These are phyloP conservation scores for Stramenopiles sp. DNA, from an alignment of 352 stramenopile genomes.

Conservation along the genomic window DNA sequence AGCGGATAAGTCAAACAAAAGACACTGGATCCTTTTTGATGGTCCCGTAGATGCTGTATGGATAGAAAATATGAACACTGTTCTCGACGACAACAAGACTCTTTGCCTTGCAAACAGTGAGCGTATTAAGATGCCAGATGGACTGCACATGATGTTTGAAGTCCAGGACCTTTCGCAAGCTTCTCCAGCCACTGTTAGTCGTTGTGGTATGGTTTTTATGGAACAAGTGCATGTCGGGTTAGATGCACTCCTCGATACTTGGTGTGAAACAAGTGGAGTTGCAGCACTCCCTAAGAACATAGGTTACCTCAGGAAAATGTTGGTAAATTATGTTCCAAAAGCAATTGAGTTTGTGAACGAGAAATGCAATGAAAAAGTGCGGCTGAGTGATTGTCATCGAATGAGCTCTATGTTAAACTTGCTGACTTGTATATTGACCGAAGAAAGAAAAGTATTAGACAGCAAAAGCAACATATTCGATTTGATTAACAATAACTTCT, in stretches of 20 bases:
- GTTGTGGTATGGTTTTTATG: constrained; percentile 76
- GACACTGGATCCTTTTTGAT: constrained; percentile 72
- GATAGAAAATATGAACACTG: constrained; percentile 86
- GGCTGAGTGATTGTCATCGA: constrained; percentile 59
- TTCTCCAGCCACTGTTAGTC: constrained; percentile 61
- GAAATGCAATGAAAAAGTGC: constrained; percentile 60
- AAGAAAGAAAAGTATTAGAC: constrained; percentile 23
- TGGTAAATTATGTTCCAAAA: constrained; percentile 50
- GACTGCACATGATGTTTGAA: constrained; percentile 78
- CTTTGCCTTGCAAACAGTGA: constrained; percentile 75
- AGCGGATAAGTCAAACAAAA: constrained; percentile 40
- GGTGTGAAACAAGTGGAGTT: constrained; percentile 25
- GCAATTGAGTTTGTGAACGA: constrained; percentile 62
- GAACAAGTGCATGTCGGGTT: constrained; percentile 58
- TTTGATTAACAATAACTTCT: constrained; percentile 56
- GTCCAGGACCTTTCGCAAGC: constrained; percentile 63
- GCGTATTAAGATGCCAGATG: constrained; percentile 58
- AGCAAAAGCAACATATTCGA: constrained; percentile 32
- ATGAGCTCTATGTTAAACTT: constrained; percentile 65
- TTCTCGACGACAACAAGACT: constrained; percentile 83
- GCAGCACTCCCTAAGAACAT: constrained; percentile 29
- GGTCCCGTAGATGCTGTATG: constrained; percentile 68
- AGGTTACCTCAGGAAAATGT: constrained; percentile 41
- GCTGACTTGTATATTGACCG: constrained; percentile 36
- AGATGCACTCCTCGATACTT: constrained; percentile 42